A percentile compares a stretch with the other conserved stretches of the same genome.
Evolutionary conservation across 2,329 filamentous ascomycete genomes (phyloP).

Genomic region (Diaporthe sp.): DNA sequence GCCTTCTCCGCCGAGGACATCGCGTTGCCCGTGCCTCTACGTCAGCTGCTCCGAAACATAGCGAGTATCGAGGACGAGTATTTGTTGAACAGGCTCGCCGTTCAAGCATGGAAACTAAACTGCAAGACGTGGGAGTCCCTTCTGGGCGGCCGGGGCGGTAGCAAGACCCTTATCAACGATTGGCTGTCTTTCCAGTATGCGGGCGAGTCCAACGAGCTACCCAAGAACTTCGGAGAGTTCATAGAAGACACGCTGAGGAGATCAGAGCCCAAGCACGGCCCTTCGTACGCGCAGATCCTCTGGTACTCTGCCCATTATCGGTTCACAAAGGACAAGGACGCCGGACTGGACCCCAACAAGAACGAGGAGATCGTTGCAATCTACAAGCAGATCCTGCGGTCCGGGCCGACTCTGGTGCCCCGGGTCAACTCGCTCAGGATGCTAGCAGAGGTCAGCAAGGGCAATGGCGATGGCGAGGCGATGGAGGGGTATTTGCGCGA

Average conservation of each 20-base stretch:
- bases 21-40: conserved; percentile 25
- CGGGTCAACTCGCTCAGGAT: conserved; percentile 7
- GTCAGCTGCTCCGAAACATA: conserved; percentile 23
- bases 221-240: conserved; percentile 22
- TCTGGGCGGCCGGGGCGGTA: conserved; percentile 19
- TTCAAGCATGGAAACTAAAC: conserved; percentile 35
- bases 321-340: conserved; percentile 26
- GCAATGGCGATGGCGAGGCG: background rate
- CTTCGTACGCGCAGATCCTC: conserved; percentile 19
- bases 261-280: conserved; percentile 14
- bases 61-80: conserved; percentile 36
- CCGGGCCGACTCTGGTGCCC: conserved; percentile 13
- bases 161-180: conserved; percentile 27
- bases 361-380: conserved; percentile 16
- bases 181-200: conserved; percentile 22
- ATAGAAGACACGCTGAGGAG: conserved; percentile 13
- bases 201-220: conserved; percentile 21
- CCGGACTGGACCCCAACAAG: conserved; percentile 5
- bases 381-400: conserved; percentile 9
- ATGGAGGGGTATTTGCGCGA: conserved; percentile 22
- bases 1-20: conserved; percentile 7
- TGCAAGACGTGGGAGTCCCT: conserved; percentile 36
- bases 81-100: conserved; percentile 24
- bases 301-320: conserved; percentile 26
- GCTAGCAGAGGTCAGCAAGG: conserved; percentile 21